Percentiles rank a stretch among this genome's conserved stretches.
phyloP scores from a whole-genome alignment of 1,284 basidiomycete genomes.

The Vanrija sp. region DNA sequence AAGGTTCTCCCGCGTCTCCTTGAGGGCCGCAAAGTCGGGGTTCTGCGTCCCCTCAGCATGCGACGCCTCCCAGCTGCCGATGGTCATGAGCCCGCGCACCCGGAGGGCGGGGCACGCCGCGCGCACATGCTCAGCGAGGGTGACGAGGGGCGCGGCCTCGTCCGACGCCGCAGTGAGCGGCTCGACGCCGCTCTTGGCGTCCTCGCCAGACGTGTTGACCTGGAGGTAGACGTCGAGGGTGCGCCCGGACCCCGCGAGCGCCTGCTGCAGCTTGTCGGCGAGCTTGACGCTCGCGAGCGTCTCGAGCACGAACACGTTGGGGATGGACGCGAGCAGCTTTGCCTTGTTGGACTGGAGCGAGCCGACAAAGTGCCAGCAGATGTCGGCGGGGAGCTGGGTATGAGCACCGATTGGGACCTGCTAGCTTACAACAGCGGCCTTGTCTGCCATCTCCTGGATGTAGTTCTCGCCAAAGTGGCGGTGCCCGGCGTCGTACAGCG shows the following conservation, averaged over 20 bases:
- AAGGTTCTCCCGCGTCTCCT: slow-evolving; percentile 60
- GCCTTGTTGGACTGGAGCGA: slow-evolving; percentile 92
- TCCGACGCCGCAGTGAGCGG: slow-evolving; percentile 52
- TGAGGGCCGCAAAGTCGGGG: slow-evolving; percentile 73
- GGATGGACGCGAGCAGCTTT: slow-evolving; percentile 79
- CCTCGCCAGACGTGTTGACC: slow-evolving; percentile 91
- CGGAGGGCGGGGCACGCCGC: slow-evolving; percentile 67
- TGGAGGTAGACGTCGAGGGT: slow-evolving; percentile 76
- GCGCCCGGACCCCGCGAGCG: slow-evolving; percentile 54
- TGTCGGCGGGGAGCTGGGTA: slow-evolving; percentile 68
- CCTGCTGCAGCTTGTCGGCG: slow-evolving; percentile 77
- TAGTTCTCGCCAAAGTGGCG: slow-evolving; percentile 97
- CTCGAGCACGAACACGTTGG: slow-evolving; percentile 84
- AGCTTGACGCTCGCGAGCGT: slow-evolving; percentile 84
- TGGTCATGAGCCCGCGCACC: slow-evolving; percentile 91
- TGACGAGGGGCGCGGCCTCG: slow-evolving; percentile 53
- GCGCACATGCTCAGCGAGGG: slow-evolving; percentile 70
- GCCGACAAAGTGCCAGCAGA: slow-evolving; percentile 97
- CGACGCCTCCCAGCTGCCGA: slow-evolving; percentile 75
- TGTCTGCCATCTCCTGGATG: slow-evolving; percentile 90
- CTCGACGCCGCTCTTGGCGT: slow-evolving; percentile 77
- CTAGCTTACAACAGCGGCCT: slow-evolving; percentile 66
- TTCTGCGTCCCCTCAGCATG: slow-evolving; percentile 62
- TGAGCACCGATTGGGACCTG: not conserved
- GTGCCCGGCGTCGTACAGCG: slow-evolving; percentile 74